Percentiles rank a stretch among this genome's conserved stretches.
These are phyloP conservation scores for Phytophthora syringae DNA, from an alignment of 352 stramenopile genomes.

Conservation along the genomic window DNA sequence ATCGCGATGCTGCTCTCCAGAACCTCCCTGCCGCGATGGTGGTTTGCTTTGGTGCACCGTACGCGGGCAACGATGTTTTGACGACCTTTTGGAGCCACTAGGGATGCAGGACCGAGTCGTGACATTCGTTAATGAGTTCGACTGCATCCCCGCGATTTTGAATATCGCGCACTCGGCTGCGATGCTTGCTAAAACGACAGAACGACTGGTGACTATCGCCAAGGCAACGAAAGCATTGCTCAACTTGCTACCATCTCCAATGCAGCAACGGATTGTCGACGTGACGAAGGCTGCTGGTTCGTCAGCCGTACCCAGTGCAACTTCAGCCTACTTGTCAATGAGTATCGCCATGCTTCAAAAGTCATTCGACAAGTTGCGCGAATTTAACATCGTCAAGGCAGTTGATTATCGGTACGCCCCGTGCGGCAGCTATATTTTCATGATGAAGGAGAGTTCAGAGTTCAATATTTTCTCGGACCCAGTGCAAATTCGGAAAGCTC, in stretches of 20 bases:
- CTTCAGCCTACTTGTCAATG: constrained; percentile 80
- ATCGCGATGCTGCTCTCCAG: constrained; percentile 22
- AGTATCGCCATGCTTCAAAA: constrained; percentile 79
- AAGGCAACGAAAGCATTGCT: constrained; percentile 79
- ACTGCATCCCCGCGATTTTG: constrained; percentile 83
- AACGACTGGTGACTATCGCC: constrained; percentile 75
- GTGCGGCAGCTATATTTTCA: constrained; percentile 80
- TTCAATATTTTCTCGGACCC: constrained; percentile 59
- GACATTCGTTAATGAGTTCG: constrained; percentile 86
- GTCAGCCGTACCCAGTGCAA: constrained; percentile 42
- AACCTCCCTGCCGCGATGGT: constrained; percentile 52
- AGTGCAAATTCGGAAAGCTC: constrained; percentile 45
- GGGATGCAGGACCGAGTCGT: constrained; percentile 57
- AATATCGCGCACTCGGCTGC: constrained; percentile 81
- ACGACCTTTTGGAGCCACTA: constrained; percentile 52
- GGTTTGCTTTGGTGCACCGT: constrained; percentile 78
- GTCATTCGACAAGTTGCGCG: constrained; percentile 78
- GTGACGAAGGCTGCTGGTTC: constrained; percentile 25
- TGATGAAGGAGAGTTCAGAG: constrained; percentile 60
- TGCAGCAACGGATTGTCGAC: constrained; percentile 64
- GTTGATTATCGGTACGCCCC: constrained; percentile 72
- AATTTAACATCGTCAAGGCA: constrained; percentile 74
- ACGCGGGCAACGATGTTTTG: constrained; percentile 60
- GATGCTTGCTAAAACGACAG: constrained; percentile 79
- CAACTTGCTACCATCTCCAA: constrained; percentile 64